Percentiles rank a stretch among this genome's conserved stretches.
Evolutionary conservation across 2,329 filamentous ascomycete genomes (phyloP).

Genomic region (Fusarium papillatum): DNA sequence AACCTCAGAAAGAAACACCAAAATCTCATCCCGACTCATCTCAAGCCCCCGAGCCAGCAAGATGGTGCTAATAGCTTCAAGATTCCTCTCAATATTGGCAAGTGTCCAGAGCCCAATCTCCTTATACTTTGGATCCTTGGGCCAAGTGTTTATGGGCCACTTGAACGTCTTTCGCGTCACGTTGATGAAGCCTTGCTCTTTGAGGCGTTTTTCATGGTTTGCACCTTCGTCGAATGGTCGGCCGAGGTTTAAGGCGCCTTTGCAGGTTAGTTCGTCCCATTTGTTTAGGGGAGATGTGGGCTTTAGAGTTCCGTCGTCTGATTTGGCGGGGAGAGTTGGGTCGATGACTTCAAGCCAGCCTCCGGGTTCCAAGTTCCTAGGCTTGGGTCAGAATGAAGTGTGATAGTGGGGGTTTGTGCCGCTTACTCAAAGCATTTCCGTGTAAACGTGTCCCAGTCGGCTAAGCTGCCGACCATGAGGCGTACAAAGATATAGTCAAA

Average conservation of each 20-base stretch:
- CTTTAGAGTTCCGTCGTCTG: slow-evolving; percentile 21
- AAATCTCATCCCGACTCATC: not conserved
- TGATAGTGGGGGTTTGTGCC: not conserved
- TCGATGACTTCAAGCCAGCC: slow-evolving; percentile 38
- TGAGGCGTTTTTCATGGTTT: slow-evolving; percentile 21
- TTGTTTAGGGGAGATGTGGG: slow-evolving; percentile 1
- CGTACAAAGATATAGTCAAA: slow-evolving; percentile 35
- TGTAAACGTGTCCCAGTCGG: slow-evolving; percentile 23
- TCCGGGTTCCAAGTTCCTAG: slow-evolving; percentile 16
- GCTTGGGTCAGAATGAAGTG: accelerated
- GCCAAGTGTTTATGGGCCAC: slow-evolving; percentile 28
- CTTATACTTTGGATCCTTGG: slow-evolving; percentile 26
- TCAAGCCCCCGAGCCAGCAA: not conserved
- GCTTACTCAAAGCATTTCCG: slow-evolving; percentile 16
- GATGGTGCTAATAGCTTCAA: not conserved
- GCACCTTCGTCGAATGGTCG: not conserved
- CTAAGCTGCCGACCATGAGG: slow-evolving; percentile 32
- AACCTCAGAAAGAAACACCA: not conserved
- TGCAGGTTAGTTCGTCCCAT: slow-evolving; percentile 27
- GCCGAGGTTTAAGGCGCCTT: slow-evolving; percentile 10
- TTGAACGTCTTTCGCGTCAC: slow-evolving; percentile 7
- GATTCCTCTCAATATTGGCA: not conserved
- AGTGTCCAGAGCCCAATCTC: slow-evolving; percentile 31
- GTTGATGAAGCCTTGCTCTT: slow-evolving; percentile 20
- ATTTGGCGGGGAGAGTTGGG: slow-evolving; percentile 29